Conservation (phyloP, 2,329 filamentous ascomycete species). For the Fusarium nelsonii region DNA sequence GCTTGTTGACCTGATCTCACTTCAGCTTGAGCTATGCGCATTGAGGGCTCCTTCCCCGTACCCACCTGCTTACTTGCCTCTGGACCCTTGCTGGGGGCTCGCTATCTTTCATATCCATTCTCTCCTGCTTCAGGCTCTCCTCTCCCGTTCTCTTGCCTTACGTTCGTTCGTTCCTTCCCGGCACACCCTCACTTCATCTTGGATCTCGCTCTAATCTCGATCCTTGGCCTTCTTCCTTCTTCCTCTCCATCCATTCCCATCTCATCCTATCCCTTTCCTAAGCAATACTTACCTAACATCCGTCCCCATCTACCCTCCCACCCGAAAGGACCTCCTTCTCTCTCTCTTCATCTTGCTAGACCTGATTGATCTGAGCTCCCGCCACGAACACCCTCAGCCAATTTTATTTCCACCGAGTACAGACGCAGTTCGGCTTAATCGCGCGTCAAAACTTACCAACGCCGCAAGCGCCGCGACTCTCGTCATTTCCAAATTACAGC, state of each 20-base stretch:
- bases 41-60: slow-evolving; percentile 9
- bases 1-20: not conserved
- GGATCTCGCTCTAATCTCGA: slow-evolving; percentile 42
- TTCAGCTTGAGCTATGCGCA: not conserved
- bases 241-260: slow-evolving; percentile 6
- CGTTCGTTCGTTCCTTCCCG: slow-evolving; percentile 21
- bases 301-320: slow-evolving; percentile 15
- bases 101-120: slow-evolving; percentile 14
- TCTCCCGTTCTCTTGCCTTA: slow-evolving; percentile 13
- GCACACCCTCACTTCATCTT: slow-evolving; percentile 43
- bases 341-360: slow-evolving; percentile 18
- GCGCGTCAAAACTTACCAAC: slow-evolving; percentile 50
- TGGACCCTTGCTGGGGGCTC: slow-evolving; percentile 3
- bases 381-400: slow-evolving; percentile 43
- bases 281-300: not conserved
- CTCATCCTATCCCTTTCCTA: not conserved
- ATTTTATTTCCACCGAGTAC: slow-evolving; percentile 44
- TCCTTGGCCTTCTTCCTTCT: slow-evolving; percentile 34
- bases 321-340: too few relatives aligned
- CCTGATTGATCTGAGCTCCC: slow-evolving; percentile 48
- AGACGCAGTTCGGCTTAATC: slow-evolving; percentile 49
- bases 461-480: slow-evolving; percentile 49
- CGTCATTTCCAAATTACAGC: slow-evolving; percentile 38
- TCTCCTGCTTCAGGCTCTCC: slow-evolving; percentile 7
- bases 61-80: not conserved